phyloP scores from a whole-genome alignment of 177 flowering plant species.

The Vitis hybrid region DNA sequence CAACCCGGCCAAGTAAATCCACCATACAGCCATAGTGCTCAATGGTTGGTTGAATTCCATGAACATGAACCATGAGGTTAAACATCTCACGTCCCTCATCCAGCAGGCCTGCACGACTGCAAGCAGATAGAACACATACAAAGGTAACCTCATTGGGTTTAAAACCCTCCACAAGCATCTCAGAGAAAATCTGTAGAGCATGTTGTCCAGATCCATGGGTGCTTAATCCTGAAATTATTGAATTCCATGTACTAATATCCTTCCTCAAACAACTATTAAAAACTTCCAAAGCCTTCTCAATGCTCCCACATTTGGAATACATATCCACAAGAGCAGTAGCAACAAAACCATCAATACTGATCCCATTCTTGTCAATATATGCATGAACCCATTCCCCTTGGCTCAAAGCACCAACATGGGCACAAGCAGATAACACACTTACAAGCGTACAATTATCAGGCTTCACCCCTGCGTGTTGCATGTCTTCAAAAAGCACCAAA shows the following conservation, averaged over 20 bases:
- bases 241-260: slow-evolving; percentile 38
- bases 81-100: slow-evolving; percentile 22
- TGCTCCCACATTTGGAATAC: slow-evolving; percentile 35
- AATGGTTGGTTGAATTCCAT: slow-evolving; percentile 25
- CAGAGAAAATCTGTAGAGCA: slow-evolving; percentile 21
- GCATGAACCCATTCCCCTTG: slow-evolving; percentile 43
- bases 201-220: slow-evolving; percentile 24
- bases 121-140: slow-evolving; percentile 27
- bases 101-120: slow-evolving; percentile 32
- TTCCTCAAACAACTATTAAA: slow-evolving; percentile 17
- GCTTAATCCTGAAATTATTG: slow-evolving; percentile 30
- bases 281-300: slow-evolving; percentile 25
- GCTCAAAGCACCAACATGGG: slow-evolving; percentile 28
- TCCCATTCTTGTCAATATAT: slow-evolving; percentile 27
- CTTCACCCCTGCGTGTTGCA: slow-evolving; percentile 18
- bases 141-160: slow-evolving; percentile 31
- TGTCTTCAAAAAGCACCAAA: slow-evolving; percentile 15
- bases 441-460: slow-evolving; percentile 27
- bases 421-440: slow-evolving; percentile 36
- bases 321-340: slow-evolving; percentile 29
- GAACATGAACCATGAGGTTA: slow-evolving; percentile 19
- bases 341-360: slow-evolving; percentile 23
- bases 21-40: slow-evolving; percentile 18
- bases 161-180: slow-evolving; percentile 23
- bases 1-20: slow-evolving; percentile 26